A percentile compares a stretch with the other conserved stretches of the same genome.
Evolutionary conservation across 345 rosid genomes (phyloP).

Genomic region (Salix purpurea): DNA sequence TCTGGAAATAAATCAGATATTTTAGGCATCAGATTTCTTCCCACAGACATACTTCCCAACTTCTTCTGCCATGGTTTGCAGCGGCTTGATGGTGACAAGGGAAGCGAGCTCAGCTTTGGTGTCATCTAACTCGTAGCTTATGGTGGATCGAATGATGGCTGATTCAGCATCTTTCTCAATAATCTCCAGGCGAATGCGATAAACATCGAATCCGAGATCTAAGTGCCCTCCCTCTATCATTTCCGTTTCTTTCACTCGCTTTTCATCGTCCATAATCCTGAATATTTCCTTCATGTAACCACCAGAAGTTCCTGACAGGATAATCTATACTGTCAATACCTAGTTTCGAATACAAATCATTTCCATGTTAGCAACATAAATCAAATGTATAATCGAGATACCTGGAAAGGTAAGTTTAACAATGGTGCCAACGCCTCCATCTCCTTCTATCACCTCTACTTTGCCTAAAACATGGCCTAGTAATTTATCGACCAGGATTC

Average conservation of each 20-base stretch:
- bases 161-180: constrained; percentile 35
- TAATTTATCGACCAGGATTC: constrained; percentile 21
- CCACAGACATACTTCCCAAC: constrained; percentile 22
- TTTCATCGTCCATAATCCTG: constrained; percentile 28
- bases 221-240: constrained; percentile 28
- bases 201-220: constrained; percentile 24
- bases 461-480: constrained; percentile 23
- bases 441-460: constrained; percentile 28
- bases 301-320: constrained; percentile 26
- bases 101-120: constrained; percentile 16
- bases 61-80: constrained; percentile 21
- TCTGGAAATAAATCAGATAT: not conserved
- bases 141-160: constrained; percentile 15
- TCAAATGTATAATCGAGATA: too few relatives aligned
- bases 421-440: constrained; percentile 40
- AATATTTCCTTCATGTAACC: constrained; percentile 32
- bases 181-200: constrained; percentile 23
- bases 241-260: constrained; percentile 37
- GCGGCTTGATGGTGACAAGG: constrained; percentile 8
- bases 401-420: constrained; percentile 21
- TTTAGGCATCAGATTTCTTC: not conserved
- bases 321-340: not conserved
- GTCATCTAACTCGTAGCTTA: constrained; percentile 35
- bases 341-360: too few relatives aligned
- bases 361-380: too few relatives aligned